These are phyloP conservation scores for Leishmania tropica DNA, from an alignment of 208 protist genomes.

Conservation along the genomic window DNA sequence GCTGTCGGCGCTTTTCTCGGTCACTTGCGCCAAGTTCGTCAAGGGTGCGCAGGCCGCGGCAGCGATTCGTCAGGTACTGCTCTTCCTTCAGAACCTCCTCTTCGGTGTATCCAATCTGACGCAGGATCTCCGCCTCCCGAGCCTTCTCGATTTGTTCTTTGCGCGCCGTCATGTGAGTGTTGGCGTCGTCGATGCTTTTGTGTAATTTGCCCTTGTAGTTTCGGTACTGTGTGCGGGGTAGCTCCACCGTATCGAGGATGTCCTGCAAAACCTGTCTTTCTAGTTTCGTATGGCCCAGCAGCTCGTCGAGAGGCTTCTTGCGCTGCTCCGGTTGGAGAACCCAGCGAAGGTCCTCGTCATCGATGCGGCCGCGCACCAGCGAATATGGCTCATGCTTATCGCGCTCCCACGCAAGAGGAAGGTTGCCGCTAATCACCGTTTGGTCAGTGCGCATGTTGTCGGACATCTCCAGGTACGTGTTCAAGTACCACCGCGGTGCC, in stretches of 20 bases:
- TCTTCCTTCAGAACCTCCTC: constrained; percentile 76
- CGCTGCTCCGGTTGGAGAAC: constrained; percentile 66
- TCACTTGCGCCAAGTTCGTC: constrained; percentile 80
- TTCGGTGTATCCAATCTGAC: constrained; percentile 77
- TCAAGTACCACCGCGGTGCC: constrained; percentile 82
- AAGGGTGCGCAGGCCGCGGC: constrained; percentile 71
- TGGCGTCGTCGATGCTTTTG: constrained; percentile 83
- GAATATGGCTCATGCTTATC: constrained; percentile 89
- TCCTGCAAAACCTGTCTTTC: constrained; percentile 75
- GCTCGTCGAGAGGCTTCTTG: constrained; percentile 59
- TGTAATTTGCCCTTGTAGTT: constrained; percentile 91
- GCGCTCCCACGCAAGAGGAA: constrained; percentile 79
- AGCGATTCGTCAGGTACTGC: constrained; percentile 79
- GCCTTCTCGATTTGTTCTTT: constrained; percentile 81
- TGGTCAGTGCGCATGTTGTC: constrained; percentile 77
- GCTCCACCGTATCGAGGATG: constrained; percentile 84
- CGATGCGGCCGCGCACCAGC: constrained; percentile 78
- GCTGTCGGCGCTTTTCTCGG: constrained; percentile 56
- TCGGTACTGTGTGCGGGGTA: constrained; percentile 78
- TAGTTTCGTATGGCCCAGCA: constrained; percentile 71
- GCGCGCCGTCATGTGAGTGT: constrained; percentile 69
- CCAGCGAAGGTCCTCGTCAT: constrained; percentile 87
- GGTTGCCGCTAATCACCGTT: constrained; percentile 73
- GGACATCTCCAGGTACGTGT: constrained; percentile 88
- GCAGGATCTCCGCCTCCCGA: constrained; percentile 74